phyloP scores from a whole-genome alignment of 495 filamentous ascomycete genomes.

The Penicillium coffeae region DNA sequence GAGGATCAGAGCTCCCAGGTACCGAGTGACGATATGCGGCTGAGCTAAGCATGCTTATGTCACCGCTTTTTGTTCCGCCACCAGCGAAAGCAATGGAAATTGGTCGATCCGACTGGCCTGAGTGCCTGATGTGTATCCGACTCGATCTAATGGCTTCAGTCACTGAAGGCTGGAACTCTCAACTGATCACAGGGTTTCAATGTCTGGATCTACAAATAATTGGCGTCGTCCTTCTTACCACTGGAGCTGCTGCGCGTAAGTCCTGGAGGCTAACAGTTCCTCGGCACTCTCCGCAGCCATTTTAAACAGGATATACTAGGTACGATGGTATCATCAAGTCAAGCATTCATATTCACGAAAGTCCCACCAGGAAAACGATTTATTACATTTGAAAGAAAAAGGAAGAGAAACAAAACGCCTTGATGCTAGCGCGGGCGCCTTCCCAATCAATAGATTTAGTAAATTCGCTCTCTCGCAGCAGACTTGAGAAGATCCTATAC shows the following conservation, averaged over 20 bases:
- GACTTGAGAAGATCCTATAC: background rate
- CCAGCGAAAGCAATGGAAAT: slow-evolving; percentile 43
- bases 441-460: background rate
- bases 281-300: no score
- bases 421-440: background rate
- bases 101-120: slow-evolving; percentile 26
- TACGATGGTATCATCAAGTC: no score
- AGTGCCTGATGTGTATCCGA: slow-evolving; percentile 26
- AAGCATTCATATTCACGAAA: background rate
- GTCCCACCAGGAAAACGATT: background rate
- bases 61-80: slow-evolving; percentile 22
- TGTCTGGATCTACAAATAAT: no score
- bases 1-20: slow-evolving; percentile 33
- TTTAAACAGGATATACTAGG: no score
- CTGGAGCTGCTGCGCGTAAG: no score
- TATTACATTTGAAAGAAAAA: background rate
- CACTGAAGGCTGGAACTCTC: no score
- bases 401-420: background rate
- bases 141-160: no score
- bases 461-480: background rate
- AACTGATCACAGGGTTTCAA: no score
- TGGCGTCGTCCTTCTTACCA: no score
- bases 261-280: no score
- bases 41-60: slow-evolving; percentile 40
- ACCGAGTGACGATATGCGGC: slow-evolving; percentile 41